Evolutionary conservation across 441 rosid species (phyloP), one percentile per base, ranked within the genome.

Genomic region (Eutrema salsugineum): DNA sequence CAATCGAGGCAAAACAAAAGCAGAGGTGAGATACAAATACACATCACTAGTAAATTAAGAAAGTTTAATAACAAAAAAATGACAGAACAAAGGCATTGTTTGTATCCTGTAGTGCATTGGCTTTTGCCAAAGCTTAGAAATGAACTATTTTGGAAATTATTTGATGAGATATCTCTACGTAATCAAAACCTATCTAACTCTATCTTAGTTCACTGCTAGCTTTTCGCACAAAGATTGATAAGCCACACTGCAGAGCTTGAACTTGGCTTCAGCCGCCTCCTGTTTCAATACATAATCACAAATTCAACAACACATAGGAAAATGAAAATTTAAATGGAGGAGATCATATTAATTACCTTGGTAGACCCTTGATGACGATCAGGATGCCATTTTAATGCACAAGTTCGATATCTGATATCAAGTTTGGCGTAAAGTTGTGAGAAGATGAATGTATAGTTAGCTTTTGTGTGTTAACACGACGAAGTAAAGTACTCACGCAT

Each of bases 331-430:
- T 28, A 38, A 46, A 27, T 11, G 8, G 1, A 28, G 39, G 35
- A 11, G 50, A 27, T 36, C 51, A 35, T 53, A 17, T 51, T 59
- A 17, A 62, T 53, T 84, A 91, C 99, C 99, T 94, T 94, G 61
- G 89, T 84, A 36, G 91, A 78, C 65, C 97, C 97, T 50, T 86
- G 90, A 81, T 90, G 99, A 68, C 96, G 99, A 89, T 94, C 97
- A 10, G 97, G 99, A 75, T 94, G 97, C 97, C 99, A 94, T 77
- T 90, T 90, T 62, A 94, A 71, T 5, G 99, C 99, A 75, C 97
- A 87, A 63, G 82, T 70, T 70, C 97, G 87, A 70, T 88, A 94
- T 58, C 97, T 94, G 79, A 39, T 72, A 39, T n/a, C 4, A 35
- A 12, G 19, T 19, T 69, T 38, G 7, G 42, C 35, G 47, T 24